Percentiles rank a stretch among this genome's conserved stretches.
Evolutionary conservation across 2,329 filamentous ascomycete species (phyloP).

Genomic region (Alternaria sp.): DNA sequence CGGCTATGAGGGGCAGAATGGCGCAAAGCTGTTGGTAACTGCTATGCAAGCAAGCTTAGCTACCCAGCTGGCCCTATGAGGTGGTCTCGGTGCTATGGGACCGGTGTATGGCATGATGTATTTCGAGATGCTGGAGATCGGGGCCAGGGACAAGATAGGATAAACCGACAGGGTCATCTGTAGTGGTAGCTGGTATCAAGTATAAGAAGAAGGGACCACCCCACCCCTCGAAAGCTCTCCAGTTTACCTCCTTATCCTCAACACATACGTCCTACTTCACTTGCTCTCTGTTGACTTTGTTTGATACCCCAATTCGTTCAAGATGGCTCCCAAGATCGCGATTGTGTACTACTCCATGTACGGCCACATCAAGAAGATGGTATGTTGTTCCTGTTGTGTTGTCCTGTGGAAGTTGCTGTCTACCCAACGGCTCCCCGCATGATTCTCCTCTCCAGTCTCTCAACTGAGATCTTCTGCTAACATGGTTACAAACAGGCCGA

Average conservation of each 20-base stretch:
- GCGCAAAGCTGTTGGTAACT: conserved; percentile 1
- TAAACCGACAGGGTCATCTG: neutral
- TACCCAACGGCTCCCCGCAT: conserved; percentile 1
- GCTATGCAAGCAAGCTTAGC: neutral
- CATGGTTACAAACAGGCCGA: conserved; percentile 69
- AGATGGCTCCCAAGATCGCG: conserved; percentile 89
- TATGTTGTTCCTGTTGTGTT: conserved; percentile 24
- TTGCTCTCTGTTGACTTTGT: conserved; percentile 1
- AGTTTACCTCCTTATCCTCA: neutral
- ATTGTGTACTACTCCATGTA: conserved; percentile 73
- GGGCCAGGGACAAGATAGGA: neutral
- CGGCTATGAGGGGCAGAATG: conserved; percentile 10
- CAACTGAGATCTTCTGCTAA: conserved; percentile 12
- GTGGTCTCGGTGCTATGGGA: conserved; percentile 1
- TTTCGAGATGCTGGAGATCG: neutral
- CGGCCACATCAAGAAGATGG: conserved; percentile 46
- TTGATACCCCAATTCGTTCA: conserved; percentile 30
- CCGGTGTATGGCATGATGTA: conserved; percentile 1
- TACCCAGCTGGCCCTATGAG: neutral
- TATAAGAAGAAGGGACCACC: neutral
- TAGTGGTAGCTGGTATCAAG: neutral
- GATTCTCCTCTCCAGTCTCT: neutral
- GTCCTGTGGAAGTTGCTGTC: neutral
- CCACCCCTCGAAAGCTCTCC: neutral
- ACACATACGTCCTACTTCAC: neutral